Base-by-base conservation (phyloP, 75 land plant genomes). In the Picea sitchensis region DNA sequence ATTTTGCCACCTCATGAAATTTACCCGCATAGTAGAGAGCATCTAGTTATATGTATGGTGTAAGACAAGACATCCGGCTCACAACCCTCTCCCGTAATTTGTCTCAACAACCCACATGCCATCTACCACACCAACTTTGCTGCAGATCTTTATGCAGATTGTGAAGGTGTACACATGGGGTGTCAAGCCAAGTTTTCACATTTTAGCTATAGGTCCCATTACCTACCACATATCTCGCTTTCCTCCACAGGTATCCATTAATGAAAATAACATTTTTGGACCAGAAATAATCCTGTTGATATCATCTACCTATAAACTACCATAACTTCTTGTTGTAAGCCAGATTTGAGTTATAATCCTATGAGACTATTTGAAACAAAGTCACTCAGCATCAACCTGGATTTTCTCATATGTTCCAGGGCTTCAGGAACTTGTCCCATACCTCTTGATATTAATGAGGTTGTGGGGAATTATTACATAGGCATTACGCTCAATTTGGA, bases 91-190 rank as follows among this genome's bases (percentile, higher is more conserved):
- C 78, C 83, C 79, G 88, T 88, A 93, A 95, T 92, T 64, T 85
- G 85, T 57, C 82, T 78, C 36, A 91, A 83, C 34, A 89, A 56
- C 75, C 69, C 73, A 84, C n/a, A 95, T 95, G 58, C 82, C 91
- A 17, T 86, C 80, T 51, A 87, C 77, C 65, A 81, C 92, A 58
- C 91, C 90, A 23, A 84, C 88, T 74, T 84, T 83, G 32, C 91
- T 91, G 56, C 90, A 90, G 2, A 76, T 82, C 73, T 89, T 85
- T 38, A 94, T 89, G 79, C 94, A 85, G 60, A 87, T 91, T 2
- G 94, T 92, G 77, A 84, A 94, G 1, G 92, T 90, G 78, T 87
- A 86, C 4, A 87, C 83, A 83, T 92, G 91, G 0, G 91, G 97
- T 82, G 65, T 82, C 76, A 91, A 88, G 5, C 90, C 94, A 76